Conservation (phyloP, 768 basidiomycete species). For the Harrya chromipes region DNA sequence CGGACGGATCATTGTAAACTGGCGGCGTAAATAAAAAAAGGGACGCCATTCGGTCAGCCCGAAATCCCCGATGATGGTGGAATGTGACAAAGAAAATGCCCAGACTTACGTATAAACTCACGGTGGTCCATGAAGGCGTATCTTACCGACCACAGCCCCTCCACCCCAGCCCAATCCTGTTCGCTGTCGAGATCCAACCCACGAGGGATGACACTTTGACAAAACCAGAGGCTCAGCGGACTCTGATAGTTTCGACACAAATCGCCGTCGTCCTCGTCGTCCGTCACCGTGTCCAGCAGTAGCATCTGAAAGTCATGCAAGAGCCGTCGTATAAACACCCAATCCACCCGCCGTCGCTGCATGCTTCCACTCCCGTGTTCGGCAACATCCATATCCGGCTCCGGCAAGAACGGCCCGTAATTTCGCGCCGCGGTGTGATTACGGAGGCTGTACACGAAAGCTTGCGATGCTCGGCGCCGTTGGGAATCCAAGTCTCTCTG, state of each 20-base stretch:
- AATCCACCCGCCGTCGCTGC: constrained; percentile 40
- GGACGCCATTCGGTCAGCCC: constrained; percentile 3
- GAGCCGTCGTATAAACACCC: constrained; percentile 55
- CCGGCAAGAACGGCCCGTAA: constrained; percentile 55
- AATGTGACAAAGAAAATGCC: not conserved
- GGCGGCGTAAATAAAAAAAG: not conserved
- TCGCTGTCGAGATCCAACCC: constrained; percentile 33
- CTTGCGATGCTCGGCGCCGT: constrained; percentile 42
- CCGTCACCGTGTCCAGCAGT: constrained; percentile 35
- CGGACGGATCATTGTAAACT: constrained; percentile 50
- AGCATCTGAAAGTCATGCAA: constrained; percentile 57
- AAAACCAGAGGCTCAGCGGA: constrained; percentile 49
- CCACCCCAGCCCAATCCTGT: constrained; percentile 39
- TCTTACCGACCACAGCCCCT: constrained; percentile 58
- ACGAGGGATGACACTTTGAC: constrained; percentile 47
- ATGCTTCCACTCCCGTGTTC: constrained; percentile 26
- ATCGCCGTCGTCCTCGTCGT: constrained; percentile 31
- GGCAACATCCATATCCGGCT: too few species aligned
- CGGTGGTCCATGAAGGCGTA: constrained; percentile 71
- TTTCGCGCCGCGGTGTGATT: constrained; percentile 48
- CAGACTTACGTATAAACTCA: constrained; percentile 54
- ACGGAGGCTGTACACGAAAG: constrained; percentile 60
- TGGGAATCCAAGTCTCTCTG: constrained; percentile 35
- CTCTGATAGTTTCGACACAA: constrained; percentile 28
- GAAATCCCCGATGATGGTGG: not conserved